Base-by-base conservation (phyloP, 163 green algal genomes). In the Prototheca wickerhamii region DNA sequence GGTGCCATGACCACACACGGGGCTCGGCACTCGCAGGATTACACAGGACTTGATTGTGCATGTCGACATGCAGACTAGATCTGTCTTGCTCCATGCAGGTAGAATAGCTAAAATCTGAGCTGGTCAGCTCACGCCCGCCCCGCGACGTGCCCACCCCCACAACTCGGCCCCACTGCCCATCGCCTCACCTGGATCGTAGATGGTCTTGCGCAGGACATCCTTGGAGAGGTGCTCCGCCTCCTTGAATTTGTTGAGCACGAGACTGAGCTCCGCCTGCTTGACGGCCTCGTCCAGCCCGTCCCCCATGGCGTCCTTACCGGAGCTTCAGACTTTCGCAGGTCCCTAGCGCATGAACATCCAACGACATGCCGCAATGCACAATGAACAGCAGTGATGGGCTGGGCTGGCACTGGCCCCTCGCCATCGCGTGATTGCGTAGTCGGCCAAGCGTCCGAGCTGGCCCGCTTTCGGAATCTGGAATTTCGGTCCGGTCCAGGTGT, bases 111-210 rank as follows among this genome's bases (percentile, higher is more conserved):
- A 26, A 12, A 6, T 20, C 49, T 56, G 49, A 12, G 10, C n/a
- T 26, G 52, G n/a, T 33, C 53, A 60, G 28, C 53, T 6, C 21
- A 6, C 7, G 18, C 34, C 29, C 25, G 18, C 25, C 6, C 53
- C 17, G 5, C 4, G 10, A 23, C 28, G 7, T n/a, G 53, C 1
- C 12, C 37, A 55, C 1, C 34, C n/a, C 21, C 21, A 1, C 58
- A 4, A n/a, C 34, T 34, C 12, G n/a, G 58, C 35, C 7, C 23
- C 4, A 20, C 4, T 61, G 12, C 30, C 18, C 6, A 7, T 49
- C 7, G 7, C 31, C 55, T 12, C 55, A 61, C 55, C 55, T 44
- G 55, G 55, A 44, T 43, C 10, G 30, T 61, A 61, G 4, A 61
- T 34, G 8, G 55, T 61, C 4, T 31, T 30, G 8, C 25, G 18